Percentiles rank a stretch among this genome's conserved stretches.
These are phyloP conservation scores for Globisporangium carolinianum DNA, from an alignment of 352 stramenopile species.

Conservation along the genomic window DNA sequence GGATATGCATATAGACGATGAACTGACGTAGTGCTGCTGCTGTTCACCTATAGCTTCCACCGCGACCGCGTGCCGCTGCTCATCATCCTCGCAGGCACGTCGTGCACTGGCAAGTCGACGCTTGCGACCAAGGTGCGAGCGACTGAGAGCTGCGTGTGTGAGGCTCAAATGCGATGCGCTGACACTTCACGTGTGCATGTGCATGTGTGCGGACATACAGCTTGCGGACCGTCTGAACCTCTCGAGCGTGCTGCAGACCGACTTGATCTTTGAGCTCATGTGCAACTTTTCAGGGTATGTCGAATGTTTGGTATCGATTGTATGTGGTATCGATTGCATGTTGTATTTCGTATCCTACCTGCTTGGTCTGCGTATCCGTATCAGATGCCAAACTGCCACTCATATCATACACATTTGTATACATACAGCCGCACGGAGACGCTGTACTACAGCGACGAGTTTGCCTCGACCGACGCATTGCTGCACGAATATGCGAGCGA, in stretches of 20 bases:
- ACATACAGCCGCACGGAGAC: constrained; percentile 40
- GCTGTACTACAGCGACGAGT: constrained; percentile 52
- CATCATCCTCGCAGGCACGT: constrained; percentile 78
- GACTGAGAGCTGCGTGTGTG: not conserved
- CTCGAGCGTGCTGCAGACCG: constrained; percentile 80
- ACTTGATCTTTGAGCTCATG: constrained; percentile 88
- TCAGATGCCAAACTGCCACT: not conserved
- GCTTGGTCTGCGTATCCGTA: too few species aligned
- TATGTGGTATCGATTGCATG: too few species aligned
- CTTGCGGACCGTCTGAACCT: constrained; percentile 81
- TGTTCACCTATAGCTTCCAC: constrained; percentile 46
- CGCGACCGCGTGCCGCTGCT: constrained; percentile 77
- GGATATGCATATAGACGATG: too few species aligned
- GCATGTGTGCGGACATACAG: constrained; percentile 16
- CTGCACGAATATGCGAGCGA: constrained; percentile 71
- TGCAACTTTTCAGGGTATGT: constrained; percentile 84
- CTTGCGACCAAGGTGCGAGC: constrained; percentile 65
- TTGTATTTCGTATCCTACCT: too few species aligned
- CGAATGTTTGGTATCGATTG: too few species aligned
- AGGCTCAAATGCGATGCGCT: not conserved
- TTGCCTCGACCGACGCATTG: constrained; percentile 51
- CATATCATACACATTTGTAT: not conserved
- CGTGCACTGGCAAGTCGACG: constrained; percentile 82
- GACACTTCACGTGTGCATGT: too few species aligned
- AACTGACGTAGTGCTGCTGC: not conserved